Base-by-base conservation (phyloP, 768 basidiomycete genomes). In the Dacryopinax spathularia region DNA sequence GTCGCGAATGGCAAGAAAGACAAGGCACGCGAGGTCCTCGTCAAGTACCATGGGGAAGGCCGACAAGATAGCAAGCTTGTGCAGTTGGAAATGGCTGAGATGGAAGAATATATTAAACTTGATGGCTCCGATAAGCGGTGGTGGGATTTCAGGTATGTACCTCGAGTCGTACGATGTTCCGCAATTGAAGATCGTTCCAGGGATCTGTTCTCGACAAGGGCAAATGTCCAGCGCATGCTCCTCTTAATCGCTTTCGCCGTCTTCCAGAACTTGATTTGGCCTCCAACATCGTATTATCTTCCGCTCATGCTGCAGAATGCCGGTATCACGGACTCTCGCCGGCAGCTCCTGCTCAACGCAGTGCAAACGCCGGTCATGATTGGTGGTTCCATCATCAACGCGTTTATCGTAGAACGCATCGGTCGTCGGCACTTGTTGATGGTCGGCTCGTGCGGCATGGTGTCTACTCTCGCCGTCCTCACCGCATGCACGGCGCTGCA, bases 401-500 rank as follows among this genome's bases (percentile, higher is more conserved):
- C 73, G n/a, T 68, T 69, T 20, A 66, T 73, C 48, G 70, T 73
- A 29, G 75, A 76, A 60, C 68, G 70, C 15, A 67, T 73, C 35
- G 74, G 75, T 0, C 65, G 75, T 25, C 66, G 75, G 39, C 70
- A 70, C 56, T 65, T 71, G 22, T 68, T 76, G 56, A 72, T 76
- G 66, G 65, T 71, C 1, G 71, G 70, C 56, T 71, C 70, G 36
- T 64, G 67, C 10, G 67, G 69, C 33, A 71, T 70, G 66, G 67
- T 70, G 22, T 61, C 68, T 43, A 66, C 61, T 29, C 72, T 73
- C 27, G 72, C 75, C 43, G 64, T 70, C 36, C 73, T 76, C 41
- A 74, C 73, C 20, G 74, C 73, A n/a, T 74, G 72, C 37, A 72
- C 75, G 1, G 69, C 74, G 16, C 67, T 68, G 36, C 72, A 72